phyloP scores from a whole-genome alignment of 1,284 basidiomycete species.

The Chondrostereum purpureum region DNA sequence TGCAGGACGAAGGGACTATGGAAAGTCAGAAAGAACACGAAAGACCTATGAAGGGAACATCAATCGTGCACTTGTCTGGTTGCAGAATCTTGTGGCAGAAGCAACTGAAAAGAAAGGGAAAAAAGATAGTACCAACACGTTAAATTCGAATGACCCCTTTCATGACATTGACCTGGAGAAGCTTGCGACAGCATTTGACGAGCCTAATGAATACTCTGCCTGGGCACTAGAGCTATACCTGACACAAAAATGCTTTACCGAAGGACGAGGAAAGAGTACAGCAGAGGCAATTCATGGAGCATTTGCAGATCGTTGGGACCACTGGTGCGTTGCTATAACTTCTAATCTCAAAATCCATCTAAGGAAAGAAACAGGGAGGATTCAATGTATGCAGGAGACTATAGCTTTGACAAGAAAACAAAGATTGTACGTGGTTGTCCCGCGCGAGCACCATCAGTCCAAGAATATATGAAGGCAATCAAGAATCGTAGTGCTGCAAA shows the following conservation, averaged over 20 bases:
- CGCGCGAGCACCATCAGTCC: slow-evolving; percentile 16
- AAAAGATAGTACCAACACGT: too few relatives aligned
- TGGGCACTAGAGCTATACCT: slow-evolving; percentile 20
- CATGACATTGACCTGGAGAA: too few relatives aligned
- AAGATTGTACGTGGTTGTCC: slow-evolving; percentile 19
- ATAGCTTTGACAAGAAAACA: slow-evolving; percentile 16
- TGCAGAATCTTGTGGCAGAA: slow-evolving; percentile 1
- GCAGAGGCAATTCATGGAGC: slow-evolving; percentile 20
- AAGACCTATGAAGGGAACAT: slow-evolving; percentile 10
- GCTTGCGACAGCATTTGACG: slow-evolving; percentile 20
- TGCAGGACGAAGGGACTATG: slow-evolving; percentile 6
- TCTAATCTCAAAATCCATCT: background rate
- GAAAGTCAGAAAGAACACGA: slow-evolving; percentile 4
- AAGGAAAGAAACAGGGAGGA: slow-evolving; percentile 19
- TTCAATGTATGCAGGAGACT: slow-evolving; percentile 19
- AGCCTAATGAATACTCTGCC: slow-evolving; percentile 20
- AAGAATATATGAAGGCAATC: slow-evolving; percentile 17
- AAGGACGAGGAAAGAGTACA: slow-evolving; percentile 12
- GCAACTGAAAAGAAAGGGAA: too few relatives aligned
- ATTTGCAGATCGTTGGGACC: slow-evolving; percentile 21
- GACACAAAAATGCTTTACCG: slow-evolving; percentile 20
- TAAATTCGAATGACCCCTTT: too few relatives aligned
- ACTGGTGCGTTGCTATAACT: slow-evolving; percentile 23
- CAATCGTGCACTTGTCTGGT: slow-evolving; percentile 6
- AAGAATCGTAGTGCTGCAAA: slow-evolving; percentile 15